A percentile compares a stretch with the other conserved stretches of the same genome.
Conservation (phyloP, 1,284 basidiomycete species). For the Cystobasidium pallidum region DNA sequence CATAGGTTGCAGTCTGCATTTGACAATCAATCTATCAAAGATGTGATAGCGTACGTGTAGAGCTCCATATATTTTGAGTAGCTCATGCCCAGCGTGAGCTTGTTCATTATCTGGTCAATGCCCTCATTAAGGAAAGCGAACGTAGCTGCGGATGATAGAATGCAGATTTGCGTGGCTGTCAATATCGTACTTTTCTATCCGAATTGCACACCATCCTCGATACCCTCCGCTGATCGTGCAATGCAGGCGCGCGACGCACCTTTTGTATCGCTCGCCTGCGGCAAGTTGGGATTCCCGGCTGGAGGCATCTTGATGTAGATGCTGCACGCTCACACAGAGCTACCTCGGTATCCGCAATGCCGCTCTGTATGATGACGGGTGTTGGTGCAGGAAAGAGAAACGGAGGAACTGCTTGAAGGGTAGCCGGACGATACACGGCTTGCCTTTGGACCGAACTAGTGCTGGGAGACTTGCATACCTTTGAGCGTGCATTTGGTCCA, state of each 20-base stretch:
- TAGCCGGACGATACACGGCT: neutral
- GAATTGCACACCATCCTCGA: neutral
- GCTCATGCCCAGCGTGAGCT: constrained; percentile 74
- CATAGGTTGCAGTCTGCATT: neutral
- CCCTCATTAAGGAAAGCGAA: constrained; percentile 87
- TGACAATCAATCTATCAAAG: neutral
- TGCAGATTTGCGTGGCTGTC: neutral
- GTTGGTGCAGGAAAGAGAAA: neutral
- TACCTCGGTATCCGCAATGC: neutral
- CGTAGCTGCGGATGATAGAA: constrained; percentile 63
- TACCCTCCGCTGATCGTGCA: neutral
- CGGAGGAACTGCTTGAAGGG: neutral
- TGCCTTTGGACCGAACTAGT: too few relatives aligned
- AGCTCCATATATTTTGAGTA: constrained; percentile 90
- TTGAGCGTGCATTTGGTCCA: too few relatives aligned
- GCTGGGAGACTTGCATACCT: too few relatives aligned
- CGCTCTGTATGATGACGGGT: neutral
- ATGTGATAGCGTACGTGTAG: constrained; percentile 65
- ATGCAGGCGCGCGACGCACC: constrained; percentile 19
- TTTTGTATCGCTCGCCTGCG: constrained; percentile 38
- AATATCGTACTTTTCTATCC: neutral
- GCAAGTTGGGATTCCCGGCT: constrained; percentile 28
- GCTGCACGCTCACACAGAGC: neutral
- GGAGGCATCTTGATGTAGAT: constrained; percentile 3
- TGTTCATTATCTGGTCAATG: constrained; percentile 60